These are phyloP conservation scores for Salix viminalis DNA, from an alignment of 345 rosid genomes.

Conservation along the genomic window DNA sequence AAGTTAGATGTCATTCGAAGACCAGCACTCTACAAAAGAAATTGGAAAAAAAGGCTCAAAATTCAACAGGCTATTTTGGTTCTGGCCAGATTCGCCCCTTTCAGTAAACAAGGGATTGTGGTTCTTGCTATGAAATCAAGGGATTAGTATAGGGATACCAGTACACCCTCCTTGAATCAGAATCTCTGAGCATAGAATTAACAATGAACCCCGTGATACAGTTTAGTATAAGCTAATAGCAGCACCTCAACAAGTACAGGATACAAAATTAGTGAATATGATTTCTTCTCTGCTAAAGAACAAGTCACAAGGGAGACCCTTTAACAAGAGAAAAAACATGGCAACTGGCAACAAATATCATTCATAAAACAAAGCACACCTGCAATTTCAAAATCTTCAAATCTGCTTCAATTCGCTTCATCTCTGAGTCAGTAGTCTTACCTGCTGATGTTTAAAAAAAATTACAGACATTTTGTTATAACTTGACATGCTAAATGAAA, in stretches of 20 bases:
- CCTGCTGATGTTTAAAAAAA: conserved; percentile 19
- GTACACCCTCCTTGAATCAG: no score
- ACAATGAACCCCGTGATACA: no score
- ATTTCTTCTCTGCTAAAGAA: neutral
- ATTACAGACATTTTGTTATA: neutral
- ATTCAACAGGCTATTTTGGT: no score
- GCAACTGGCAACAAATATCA: neutral
- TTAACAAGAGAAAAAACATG: neutral
- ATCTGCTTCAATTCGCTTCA: conserved; percentile 81
- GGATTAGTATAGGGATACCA: no score
- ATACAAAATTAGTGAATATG: neutral
- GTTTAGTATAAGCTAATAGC: no score
- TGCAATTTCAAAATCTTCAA: conserved; percentile 77
- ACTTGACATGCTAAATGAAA: neutral
- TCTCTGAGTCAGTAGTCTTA: conserved; percentile 48
- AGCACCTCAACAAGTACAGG: neutral
- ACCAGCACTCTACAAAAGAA: no score
- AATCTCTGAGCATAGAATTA: no score
- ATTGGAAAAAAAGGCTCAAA: no score
- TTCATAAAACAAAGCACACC: conserved; percentile 36
- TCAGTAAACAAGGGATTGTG: no score
- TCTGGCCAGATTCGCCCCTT: no score
- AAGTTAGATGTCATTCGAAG: no score
- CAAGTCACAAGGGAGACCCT: neutral
- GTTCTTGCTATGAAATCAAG: no score